Conservation (phyloP, 2,329 filamentous ascomycete species). For the Fusarium brevicatenulatum region DNA sequence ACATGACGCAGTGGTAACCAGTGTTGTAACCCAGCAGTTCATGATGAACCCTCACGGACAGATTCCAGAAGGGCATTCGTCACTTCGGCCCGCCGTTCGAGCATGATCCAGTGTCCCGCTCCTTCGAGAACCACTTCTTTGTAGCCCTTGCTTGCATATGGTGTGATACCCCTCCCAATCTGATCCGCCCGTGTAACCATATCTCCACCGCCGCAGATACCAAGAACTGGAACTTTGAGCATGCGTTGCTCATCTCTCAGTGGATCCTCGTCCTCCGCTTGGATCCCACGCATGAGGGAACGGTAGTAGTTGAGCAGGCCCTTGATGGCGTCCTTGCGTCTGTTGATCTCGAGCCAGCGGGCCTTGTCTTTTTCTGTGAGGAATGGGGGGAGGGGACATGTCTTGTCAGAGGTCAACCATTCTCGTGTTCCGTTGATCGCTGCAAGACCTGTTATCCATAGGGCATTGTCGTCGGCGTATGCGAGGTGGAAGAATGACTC, state of each 20-base stretch:
- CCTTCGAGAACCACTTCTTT: slow-evolving; percentile 12
- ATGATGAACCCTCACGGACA: neutral
- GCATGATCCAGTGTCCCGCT: slow-evolving; percentile 37
- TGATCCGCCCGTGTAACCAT: slow-evolving; percentile 21
- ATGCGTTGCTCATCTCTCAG: slow-evolving; percentile 29
- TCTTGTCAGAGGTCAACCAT: slow-evolving; percentile 22
- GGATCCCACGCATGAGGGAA: slow-evolving; percentile 25
- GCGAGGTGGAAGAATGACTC: slow-evolving; percentile 35
- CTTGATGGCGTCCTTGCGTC: slow-evolving; percentile 10
- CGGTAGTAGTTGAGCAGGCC: slow-evolving; percentile 34
- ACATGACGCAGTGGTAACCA: neutral
- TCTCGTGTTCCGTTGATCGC: slow-evolving; percentile 16
- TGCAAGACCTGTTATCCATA: slow-evolving; percentile 17
- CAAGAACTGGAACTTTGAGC: slow-evolving; percentile 30
- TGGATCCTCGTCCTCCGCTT: slow-evolving; percentile 24
- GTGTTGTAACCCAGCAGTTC: neutral
- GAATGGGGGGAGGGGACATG: slow-evolving; percentile 1
- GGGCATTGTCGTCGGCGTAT: slow-evolving; percentile 12
- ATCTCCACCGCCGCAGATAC: slow-evolving; percentile 25
- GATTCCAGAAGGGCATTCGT: slow-evolving; percentile 24
- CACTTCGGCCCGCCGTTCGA: slow-evolving; percentile 25
- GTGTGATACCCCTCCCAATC: neutral
- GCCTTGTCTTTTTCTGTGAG: slow-evolving; percentile 23
- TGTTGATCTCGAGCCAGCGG: slow-evolving; percentile 9
- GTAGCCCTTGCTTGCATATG: slow-evolving; percentile 23